These are phyloP conservation scores for Porodaedalea pini DNA, from an alignment of 1,284 basidiomycete species.

Conservation along the genomic window DNA sequence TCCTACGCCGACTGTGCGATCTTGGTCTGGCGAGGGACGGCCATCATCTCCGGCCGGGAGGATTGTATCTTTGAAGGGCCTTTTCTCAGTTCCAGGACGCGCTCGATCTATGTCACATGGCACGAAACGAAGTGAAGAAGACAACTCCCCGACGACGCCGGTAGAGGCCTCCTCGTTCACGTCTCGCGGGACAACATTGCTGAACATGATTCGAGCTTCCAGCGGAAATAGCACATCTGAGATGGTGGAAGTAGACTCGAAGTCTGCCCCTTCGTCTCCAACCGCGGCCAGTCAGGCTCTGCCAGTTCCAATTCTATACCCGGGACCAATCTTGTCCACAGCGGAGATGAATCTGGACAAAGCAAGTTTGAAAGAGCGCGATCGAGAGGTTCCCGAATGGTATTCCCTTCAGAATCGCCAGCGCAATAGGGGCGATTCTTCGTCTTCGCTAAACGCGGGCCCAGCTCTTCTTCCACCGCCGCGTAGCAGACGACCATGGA, in stretches of 20 bases:
- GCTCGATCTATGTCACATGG: conserved; percentile 47
- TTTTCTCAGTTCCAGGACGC: conserved; percentile 43
- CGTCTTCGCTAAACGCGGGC: conserved; percentile 34
- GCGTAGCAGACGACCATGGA: conserved; percentile 50
- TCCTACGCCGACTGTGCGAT: conserved; percentile 16
- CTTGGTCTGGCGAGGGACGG: conserved; percentile 21
- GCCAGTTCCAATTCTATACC: conserved; percentile 2
- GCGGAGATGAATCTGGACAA: conserved; percentile 18
- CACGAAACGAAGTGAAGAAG: conserved; percentile 30
- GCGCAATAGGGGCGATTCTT: conserved; percentile 15
- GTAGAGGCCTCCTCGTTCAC: conserved; percentile 34
- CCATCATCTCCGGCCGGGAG: conserved; percentile 33
- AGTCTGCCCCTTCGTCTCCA: conserved; percentile 25
- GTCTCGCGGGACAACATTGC: conserved; percentile 49
- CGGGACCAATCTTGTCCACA: conserved; percentile 13
- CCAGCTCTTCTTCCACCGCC: conserved; percentile 62
- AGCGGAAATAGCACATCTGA: conserved; percentile 32
- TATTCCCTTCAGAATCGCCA: conserved; percentile 16
- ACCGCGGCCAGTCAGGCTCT: neutral
- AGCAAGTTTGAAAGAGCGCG: conserved; percentile 7
- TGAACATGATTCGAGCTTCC: conserved; percentile 46
- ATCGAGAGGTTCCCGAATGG: conserved; percentile 17
- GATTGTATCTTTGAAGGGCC: conserved; percentile 52
- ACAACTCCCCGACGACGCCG: conserved; percentile 18
- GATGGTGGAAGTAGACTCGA: conserved; percentile 26